Conservation (phyloP, 202 grass and related monocot genomes). For the Bolboschoenoplectus hybrid region DNA sequence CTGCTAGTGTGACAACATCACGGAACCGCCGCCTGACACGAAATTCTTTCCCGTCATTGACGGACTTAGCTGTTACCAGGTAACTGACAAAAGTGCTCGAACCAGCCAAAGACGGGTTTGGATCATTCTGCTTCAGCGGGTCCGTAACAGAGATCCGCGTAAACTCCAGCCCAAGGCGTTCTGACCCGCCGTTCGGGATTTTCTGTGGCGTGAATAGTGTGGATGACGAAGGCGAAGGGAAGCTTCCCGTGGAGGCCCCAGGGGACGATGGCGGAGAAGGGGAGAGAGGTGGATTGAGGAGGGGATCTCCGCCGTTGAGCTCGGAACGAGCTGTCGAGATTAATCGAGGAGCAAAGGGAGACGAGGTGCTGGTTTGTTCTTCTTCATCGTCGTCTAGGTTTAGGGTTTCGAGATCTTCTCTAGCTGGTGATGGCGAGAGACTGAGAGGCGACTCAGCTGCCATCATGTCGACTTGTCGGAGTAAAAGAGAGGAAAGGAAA, state of each 20-base stretch:
- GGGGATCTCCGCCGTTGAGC: constrained; percentile 62
- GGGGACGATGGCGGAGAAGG: constrained; percentile 37
- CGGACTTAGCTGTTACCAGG: constrained; percentile 59
- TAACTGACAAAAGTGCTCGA: constrained; percentile 74
- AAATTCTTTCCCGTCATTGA: constrained; percentile 50
- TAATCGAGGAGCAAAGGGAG: constrained; percentile 40
- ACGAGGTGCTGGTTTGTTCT: constrained; percentile 1
- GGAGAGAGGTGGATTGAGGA: constrained; percentile 58
- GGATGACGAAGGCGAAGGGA: constrained; percentile 24
- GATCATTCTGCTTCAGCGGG: constrained; percentile 77
- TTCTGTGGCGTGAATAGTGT: constrained; percentile 42
- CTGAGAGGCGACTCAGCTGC: constrained; percentile 46
- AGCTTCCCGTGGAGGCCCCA: constrained; percentile 29
- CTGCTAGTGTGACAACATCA: constrained; percentile 76
- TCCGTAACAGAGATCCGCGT: constrained; percentile 73
- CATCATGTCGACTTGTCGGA: constrained; percentile 49
- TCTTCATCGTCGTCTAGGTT: constrained; percentile 43
- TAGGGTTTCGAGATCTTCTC: constrained; percentile 57
- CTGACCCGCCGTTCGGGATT: constrained; percentile 33
- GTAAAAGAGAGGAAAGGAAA: constrained; percentile 14
- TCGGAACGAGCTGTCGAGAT: constrained; percentile 45
- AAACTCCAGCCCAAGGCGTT: constrained; percentile 40
- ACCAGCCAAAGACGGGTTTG: constrained; percentile 61
- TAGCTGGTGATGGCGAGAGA: constrained; percentile 25
- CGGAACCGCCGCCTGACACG: constrained; percentile 79